Percentiles rank a stretch among this genome's conserved stretches.
Conservation (phyloP, 805 yeast species). For the Naumovozyma castellii region DNA sequence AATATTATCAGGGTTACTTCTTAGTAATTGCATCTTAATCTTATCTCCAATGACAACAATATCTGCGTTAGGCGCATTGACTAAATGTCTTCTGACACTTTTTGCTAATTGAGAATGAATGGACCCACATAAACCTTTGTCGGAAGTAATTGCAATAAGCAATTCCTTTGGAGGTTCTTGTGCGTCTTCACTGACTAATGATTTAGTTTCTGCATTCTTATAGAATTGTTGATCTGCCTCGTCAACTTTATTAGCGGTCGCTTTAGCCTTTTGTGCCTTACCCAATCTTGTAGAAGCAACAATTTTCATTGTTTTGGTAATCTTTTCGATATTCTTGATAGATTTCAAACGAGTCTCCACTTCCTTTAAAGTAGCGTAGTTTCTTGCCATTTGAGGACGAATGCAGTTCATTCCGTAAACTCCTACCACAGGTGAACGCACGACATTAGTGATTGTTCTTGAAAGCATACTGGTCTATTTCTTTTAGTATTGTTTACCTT, state of each 20-base stretch:
- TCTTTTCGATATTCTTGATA: conserved; percentile 96
- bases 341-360: conserved; percentile 97
- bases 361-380: conserved; percentile 97
- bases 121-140: conserved; percentile 98
- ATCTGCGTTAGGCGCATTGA: conserved; percentile 58
- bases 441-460: not conserved
- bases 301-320: conserved; percentile 98
- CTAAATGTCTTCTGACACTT: conserved; percentile 61
- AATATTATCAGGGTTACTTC: conserved; percentile 65
- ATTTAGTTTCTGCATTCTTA: conserved; percentile 69
- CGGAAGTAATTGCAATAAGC: conserved; percentile 83
- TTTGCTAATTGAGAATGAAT: conserved; percentile 93
- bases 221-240: conserved; percentile 71
- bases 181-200: conserved; percentile 35
- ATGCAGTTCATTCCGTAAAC: not conserved
- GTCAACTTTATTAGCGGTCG: conserved; percentile 75
- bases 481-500: too few species aligned
- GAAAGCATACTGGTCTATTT: not conserved
- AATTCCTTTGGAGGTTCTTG: conserved; percentile 49
- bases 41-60: conserved; percentile 91
- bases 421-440: not conserved
- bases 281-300: conserved; percentile 95
- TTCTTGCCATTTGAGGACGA: conserved; percentile 36
- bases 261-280: conserved; percentile 94
- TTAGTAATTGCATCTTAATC: conserved; percentile 75